These are phyloP conservation scores for Paulownia fortunei DNA, from an alignment of 257 asterid species.

Conservation along the genomic window DNA sequence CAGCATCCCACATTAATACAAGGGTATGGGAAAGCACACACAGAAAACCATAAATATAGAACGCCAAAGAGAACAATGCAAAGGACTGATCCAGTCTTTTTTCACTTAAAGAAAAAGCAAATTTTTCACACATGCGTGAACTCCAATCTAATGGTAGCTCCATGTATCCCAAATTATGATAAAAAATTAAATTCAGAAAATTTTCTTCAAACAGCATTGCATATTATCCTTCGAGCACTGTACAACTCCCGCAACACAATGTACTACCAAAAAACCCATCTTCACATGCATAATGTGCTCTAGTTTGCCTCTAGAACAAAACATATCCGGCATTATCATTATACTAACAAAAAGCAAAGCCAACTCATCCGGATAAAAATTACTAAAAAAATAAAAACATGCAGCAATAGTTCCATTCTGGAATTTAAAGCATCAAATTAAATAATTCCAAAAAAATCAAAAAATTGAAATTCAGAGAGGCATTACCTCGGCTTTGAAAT, in stretches of 20 bases:
- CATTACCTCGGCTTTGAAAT: conserved; percentile 42
- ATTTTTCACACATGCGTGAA: conserved; percentile 1
- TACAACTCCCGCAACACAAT: conserved; percentile 34
- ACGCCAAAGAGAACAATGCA: background rate
- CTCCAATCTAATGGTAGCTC: conserved; percentile 2
- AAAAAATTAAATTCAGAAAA: background rate
- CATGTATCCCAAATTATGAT: conserved; percentile 2
- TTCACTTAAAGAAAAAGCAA: background rate
- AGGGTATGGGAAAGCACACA: conserved; percentile 7
- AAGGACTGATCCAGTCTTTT: background rate
- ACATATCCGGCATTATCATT: conserved; percentile 35
- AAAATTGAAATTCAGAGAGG: conserved; percentile 21
- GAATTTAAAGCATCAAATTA: conserved; percentile 10
- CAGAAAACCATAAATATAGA: background rate
- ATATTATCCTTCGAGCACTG: conserved; percentile 11
- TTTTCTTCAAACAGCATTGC: background rate
- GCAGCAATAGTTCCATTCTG: conserved; percentile 30
- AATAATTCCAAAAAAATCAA: background rate
- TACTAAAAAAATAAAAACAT: conserved; percentile 11
- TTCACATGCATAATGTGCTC: conserved; percentile 35
- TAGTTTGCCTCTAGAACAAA: conserved; percentile 10
- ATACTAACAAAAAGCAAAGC: conserved; percentile 1
- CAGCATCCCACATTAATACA: background rate
- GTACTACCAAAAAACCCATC: conserved; percentile 25
- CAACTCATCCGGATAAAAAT: conserved; percentile 15